Evolutionary conservation across 768 basidiomycete genomes (phyloP), one percentile per base, ranked within the genome.

Genomic region (Boletus rubroflammeus): DNA sequence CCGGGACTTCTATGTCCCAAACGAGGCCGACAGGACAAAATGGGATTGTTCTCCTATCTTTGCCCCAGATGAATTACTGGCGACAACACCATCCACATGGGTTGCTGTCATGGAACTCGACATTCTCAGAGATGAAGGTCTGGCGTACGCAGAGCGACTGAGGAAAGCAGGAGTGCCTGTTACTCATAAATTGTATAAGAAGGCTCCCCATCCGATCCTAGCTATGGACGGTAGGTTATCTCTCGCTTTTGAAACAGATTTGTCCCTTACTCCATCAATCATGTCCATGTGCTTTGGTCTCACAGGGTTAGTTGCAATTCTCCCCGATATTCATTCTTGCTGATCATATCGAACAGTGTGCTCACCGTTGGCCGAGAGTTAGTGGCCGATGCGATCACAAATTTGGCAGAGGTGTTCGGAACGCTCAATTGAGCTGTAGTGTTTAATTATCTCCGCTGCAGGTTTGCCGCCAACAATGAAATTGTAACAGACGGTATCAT

Each of bases 41-140:
- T 88, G 86, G 84, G 83, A 85, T 56, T 82, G 81, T 40, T 89
- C 87, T 6, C 88, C 88, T 1, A 73, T 84, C 21, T 84, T 86
- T 57, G 88, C 86, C 3, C 82, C 86, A 0, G 76, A 77, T 8
- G 80, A 81, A 42, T 61, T 81, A 31, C 67, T 88, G 54, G 68
- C 67, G 43, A 79, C 76, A 53, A 68, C 76, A 3, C 86, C 86
- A 2, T 75, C 73, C 25, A 79, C 85, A 13, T 88, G 84, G 84
- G 77, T 89, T 41, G 84, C 72, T 1, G 81, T 88, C 13, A 78
- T 77, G 32, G 89, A 87, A 63, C 68, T 83, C 14, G 89, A 91
- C 66, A 83, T 90, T 40, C 71, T 91, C 60, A 73, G 77, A 36
- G 82, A 83, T 41, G 89, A 91, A 62, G 88, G 86, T 0, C 70